Conservation (phyloP, 495 filamentous ascomycete genomes). For the Talaromyces adpressus region DNA sequence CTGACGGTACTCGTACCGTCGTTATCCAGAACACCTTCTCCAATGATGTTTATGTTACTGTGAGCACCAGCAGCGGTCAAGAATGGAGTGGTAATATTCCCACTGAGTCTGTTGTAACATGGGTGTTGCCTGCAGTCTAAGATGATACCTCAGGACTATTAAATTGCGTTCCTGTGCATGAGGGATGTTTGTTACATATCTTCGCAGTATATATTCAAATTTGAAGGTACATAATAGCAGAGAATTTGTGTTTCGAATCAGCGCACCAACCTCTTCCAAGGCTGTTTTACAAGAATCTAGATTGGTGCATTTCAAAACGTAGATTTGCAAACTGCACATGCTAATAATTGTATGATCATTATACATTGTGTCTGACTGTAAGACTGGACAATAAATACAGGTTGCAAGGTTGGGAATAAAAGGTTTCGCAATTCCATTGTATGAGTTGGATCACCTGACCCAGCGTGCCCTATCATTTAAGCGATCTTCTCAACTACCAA, state of each 20-base stretch:
- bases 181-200: background rate
- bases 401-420: background rate
- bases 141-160: background rate
- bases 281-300: background rate
- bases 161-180: background rate
- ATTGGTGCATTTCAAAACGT: background rate
- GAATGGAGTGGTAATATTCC: slow-evolving; percentile 45
- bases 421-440: background rate
- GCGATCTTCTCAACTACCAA: too few species aligned
- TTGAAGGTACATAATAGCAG: background rate
- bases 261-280: too few species aligned
- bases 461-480: background rate
- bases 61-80: slow-evolving; percentile 35
- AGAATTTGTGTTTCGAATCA: background rate
- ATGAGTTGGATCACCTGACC: background rate
- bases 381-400: background rate
- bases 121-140: slow-evolving; percentile 33
- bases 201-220: background rate
- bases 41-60: slow-evolving; percentile 43
- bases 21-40: slow-evolving; percentile 47
- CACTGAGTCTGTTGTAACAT: slow-evolving; percentile 42
- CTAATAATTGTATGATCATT: background rate
- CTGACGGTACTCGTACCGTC: slow-evolving; percentile 43
- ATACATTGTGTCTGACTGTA: background rate
- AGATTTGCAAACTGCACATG: background rate